phyloP scores from a whole-genome alignment of 2,329 filamentous ascomycete genomes.

The Calonectria naviculata region DNA sequence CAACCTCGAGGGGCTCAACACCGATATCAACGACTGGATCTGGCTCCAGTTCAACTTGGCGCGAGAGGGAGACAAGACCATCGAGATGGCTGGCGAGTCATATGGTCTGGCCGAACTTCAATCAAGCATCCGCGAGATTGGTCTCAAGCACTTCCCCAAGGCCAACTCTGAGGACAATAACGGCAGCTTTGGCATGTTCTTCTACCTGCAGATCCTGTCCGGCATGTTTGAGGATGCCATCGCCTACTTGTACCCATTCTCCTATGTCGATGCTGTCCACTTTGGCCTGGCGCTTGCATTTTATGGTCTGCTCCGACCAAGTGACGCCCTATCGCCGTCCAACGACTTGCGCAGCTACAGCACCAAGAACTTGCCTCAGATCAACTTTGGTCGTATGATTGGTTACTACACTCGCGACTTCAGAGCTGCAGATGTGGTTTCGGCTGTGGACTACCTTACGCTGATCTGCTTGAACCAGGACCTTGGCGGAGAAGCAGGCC shows the following conservation, averaged over 20 bases:
- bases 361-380: slow-evolving; percentile 78
- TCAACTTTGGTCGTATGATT: slow-evolving; percentile 94
- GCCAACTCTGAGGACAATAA: slow-evolving; percentile 78
- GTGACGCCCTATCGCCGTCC: slow-evolving; percentile 79
- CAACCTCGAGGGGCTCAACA: slow-evolving; percentile 71
- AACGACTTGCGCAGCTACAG: slow-evolving; percentile 77
- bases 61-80: slow-evolving; percentile 70
- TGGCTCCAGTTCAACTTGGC: slow-evolving; percentile 80
- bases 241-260: slow-evolving; percentile 90
- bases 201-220: slow-evolving; percentile 89
- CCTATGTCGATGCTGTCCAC: slow-evolving; percentile 93
- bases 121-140: slow-evolving; percentile 86
- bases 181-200: slow-evolving; percentile 88
- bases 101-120: slow-evolving; percentile 78
- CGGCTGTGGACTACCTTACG: slow-evolving; percentile 92
- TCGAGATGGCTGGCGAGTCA: slow-evolving; percentile 74
- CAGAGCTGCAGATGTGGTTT: slow-evolving; percentile 87
- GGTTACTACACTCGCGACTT: slow-evolving; percentile 98
- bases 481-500: slow-evolving; percentile 77
- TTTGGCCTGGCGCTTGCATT: slow-evolving; percentile 90
- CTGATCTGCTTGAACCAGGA: slow-evolving; percentile 94
- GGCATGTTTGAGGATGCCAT: slow-evolving; percentile 96
- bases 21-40: slow-evolving; percentile 76
- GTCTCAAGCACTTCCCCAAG: slow-evolving; percentile 89
- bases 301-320: slow-evolving; percentile 89